Conservation (phyloP, 176 grass and related monocot species). For the Alopecurus myosuroides region DNA sequence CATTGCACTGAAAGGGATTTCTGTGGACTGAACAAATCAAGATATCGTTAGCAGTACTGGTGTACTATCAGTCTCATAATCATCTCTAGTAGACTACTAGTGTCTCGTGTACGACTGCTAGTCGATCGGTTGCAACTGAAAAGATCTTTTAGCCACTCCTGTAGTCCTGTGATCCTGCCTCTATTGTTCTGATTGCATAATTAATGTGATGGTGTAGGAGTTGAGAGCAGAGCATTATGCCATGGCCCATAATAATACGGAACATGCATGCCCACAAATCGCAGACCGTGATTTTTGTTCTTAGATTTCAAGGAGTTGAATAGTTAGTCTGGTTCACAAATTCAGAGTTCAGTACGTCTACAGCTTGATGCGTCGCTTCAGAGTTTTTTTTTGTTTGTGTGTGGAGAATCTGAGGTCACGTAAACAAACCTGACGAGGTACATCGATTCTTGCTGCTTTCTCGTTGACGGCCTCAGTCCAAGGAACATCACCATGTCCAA, state of each 20-base stretch:
- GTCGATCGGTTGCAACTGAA: not conserved
- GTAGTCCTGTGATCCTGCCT: not conserved
- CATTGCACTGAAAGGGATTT: not conserved
- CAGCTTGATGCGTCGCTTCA: no score
- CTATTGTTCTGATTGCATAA: not conserved
- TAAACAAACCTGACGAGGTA: constrained; percentile 47
- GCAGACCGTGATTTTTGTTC: not conserved
- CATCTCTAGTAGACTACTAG: not conserved
- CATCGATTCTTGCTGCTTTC: constrained; percentile 28
- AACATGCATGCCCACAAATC: not conserved
- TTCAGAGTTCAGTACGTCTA: no score
- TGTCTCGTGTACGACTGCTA: no score
- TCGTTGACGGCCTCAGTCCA: not conserved
- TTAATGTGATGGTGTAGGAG: not conserved
- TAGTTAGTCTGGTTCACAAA: no score
- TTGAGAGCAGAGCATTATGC: not conserved
- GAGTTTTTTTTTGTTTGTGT: no score
- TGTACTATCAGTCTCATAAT: not conserved
- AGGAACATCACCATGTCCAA: constrained; percentile 30
- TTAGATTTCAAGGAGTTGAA: no score
- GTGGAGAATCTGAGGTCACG: no score
- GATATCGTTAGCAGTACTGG: not conserved
- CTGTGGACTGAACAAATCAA: not conserved
- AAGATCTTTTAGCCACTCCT: not conserved
- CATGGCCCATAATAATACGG: not conserved